Percentiles rank a stretch among this genome's conserved stretches.
Conservation (phyloP, 371 early-diverging fungal species). For the Dichotomocladium elegans region DNA sequence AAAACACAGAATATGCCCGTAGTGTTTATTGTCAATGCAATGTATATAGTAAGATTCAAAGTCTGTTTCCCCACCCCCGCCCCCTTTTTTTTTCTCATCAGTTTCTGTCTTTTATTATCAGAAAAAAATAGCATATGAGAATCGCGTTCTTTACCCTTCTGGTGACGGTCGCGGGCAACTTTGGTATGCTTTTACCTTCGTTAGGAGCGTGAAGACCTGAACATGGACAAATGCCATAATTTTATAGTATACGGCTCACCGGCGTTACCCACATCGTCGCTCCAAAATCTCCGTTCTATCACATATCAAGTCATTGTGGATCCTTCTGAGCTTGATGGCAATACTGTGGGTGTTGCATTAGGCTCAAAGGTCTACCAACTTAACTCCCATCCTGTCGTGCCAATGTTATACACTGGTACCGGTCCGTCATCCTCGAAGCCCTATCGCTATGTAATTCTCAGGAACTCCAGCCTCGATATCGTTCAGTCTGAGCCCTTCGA, state of each 20-base stretch:
- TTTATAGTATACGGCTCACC: background rate
- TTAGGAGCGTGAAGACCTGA: too few species aligned
- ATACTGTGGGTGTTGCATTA: slow-evolving; percentile 20
- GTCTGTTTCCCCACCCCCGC: too few species aligned
- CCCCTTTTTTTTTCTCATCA: background rate
- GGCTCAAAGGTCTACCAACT: slow-evolving; percentile 21
- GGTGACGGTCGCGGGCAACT: too few species aligned
- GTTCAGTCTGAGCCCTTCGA: slow-evolving; percentile 23
- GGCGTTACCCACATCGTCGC: background rate
- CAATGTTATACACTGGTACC: slow-evolving; percentile 16
- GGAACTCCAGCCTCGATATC: slow-evolving; percentile 3
- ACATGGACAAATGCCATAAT: too few species aligned
- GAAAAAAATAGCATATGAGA: too few species aligned
- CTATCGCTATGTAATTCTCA: slow-evolving; percentile 26
- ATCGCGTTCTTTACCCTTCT: too few species aligned
- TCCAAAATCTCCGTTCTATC: slow-evolving; percentile 5
- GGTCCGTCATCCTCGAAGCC: slow-evolving; percentile 11
- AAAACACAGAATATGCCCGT: background rate
- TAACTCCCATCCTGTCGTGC: slow-evolving; percentile 4
- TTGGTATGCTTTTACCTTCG: too few species aligned
- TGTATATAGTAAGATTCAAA: too few species aligned
- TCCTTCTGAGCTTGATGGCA: background rate
- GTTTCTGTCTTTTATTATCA: too few species aligned
- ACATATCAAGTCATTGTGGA: slow-evolving; percentile 21
- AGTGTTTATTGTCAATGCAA: too few species aligned